Evolutionary conservation across 1,284 basidiomycete genomes (phyloP).

Genomic region (Coniophora puteana): DNA sequence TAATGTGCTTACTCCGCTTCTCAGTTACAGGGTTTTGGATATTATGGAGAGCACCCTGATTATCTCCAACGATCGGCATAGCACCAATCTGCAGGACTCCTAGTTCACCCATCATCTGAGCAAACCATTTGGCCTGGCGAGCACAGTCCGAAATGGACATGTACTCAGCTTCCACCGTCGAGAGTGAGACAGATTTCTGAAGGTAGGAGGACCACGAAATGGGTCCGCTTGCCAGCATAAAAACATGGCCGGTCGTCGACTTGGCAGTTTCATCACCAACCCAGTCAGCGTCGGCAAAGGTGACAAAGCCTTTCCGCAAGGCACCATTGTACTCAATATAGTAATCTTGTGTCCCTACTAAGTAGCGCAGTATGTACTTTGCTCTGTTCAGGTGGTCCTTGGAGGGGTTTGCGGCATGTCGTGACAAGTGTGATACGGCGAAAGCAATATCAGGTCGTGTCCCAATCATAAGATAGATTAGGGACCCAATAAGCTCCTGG

Average conservation of each 20-base stretch:
- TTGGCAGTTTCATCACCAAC: no score
- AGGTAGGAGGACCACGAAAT: slow-evolving; percentile 20
- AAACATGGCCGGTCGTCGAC: no score
- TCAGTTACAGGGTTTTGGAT: slow-evolving; percentile 20
- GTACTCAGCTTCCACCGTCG: slow-evolving; percentile 26
- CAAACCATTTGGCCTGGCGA: slow-evolving; percentile 20
- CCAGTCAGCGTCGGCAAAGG: no score
- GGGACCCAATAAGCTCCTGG: slow-evolving; percentile 7
- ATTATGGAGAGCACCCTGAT: slow-evolving; percentile 22
- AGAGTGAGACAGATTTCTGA: slow-evolving; percentile 21
- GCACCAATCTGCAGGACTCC: slow-evolving; percentile 3
- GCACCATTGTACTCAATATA: no score
- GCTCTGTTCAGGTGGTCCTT: slow-evolving; percentile 2
- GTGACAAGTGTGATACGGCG: slow-evolving; percentile 4
- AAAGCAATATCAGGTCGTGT: slow-evolving; percentile 10
- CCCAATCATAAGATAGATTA: slow-evolving; percentile 18
- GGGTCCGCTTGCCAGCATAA: no score
- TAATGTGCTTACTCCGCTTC: slow-evolving; percentile 28
- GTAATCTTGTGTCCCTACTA: slow-evolving; percentile 1
- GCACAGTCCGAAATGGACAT: slow-evolving; percentile 19
- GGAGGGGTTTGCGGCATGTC: slow-evolving; percentile 6
- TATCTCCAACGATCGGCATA: slow-evolving; percentile 19
- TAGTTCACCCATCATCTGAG: slow-evolving; percentile 12
- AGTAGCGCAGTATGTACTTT: slow-evolving; percentile 7
- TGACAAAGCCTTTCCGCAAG: no score